Base-by-base conservation (phyloP, 78 protist species). In the Dictyostelium purpureum region DNA sequence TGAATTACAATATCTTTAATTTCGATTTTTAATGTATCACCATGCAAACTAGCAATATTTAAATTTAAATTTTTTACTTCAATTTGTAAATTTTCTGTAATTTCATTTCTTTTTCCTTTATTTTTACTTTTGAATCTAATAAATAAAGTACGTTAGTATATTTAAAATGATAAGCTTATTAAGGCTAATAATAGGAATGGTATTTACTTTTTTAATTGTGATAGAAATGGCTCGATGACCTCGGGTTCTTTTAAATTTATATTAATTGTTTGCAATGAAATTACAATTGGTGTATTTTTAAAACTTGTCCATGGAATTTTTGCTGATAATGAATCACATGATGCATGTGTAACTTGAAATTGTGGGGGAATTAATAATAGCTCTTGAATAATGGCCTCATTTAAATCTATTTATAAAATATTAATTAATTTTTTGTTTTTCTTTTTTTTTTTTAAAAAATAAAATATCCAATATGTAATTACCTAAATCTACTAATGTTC, bases 161-260 rank as follows among this genome's bases (percentile, higher is more conserved):
- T 28, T n/a, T 59, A 9, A 31, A 24, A 28, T 26, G 14, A 56
- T 56, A 21, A 56, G 6, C 7, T 6, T 56, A n/a, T 21, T 28
- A 26, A 31, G 14, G n/a, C n/a, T n/a, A n/a, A n/a, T n/a, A n/a
- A n/a, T n/a, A n/a, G n/a, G n/a, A n/a, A n/a, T n/a, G n/a, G n/a
- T n/a, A 51, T n/a, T 28, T 83, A 85, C 92, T 85, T 85, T 73
- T 85, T 85, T 19, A 85, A 61, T 61, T 85, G 92, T 59, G 92
- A 77, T 21, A 45, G 76, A 28, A 85, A n/a, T 59, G 92, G 75
- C 16, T 49, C 52, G 1, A 85, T 73, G 18, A n/a, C 56, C 45
- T 85, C 92, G n/a, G 92, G 92, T 4, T 85, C 92, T 59, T 49
- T 85, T 33, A 85, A 57, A 67, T 85, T 42, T 31, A 85, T 61